Evolutionary conservation across 164 flowering plant species (phyloP), one percentile per base, ranked within the genome.

Genomic region (Protea cynaroides): DNA sequence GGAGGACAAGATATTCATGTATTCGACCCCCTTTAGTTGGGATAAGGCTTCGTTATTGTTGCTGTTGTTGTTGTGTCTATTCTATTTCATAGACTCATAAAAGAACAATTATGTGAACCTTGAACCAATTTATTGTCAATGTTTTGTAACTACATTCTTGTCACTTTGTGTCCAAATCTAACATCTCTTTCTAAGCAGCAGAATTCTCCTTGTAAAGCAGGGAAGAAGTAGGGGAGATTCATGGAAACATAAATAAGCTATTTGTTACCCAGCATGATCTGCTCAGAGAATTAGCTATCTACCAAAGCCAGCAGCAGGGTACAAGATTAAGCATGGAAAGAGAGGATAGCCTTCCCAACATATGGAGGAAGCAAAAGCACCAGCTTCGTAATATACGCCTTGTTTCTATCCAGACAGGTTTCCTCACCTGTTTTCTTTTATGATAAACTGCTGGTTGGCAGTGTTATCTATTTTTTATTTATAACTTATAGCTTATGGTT

Each of bases 341-440:
- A 36, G 78, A 66, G 63, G 63, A 78, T 55, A 25, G 64, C 24
- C 37, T 71, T 65, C 79, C 81, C 18, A 40, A 58, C 5, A 71
- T 73, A 64, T 71, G 70, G 67, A 44, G 25, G 49, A 61, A 67
- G 13, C 67, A 62, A 25, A 56, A 57, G 19, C 58, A 49, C 34
- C 75, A 59, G 24, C 59, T n/a, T n/a, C n/a, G n/a, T n/a, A n/a
- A 38, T 11, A 78, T 79, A 47, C 63, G 72, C 13, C 64, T 82
- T 8, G 65, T 82, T 53, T 80, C 86, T 40, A 76, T 82, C 55
- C 58, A 74, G 55, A 78, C 83, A 63, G 83, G 83, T 53, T 36
- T 24, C 25, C 18, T 52, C 14, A 19, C 34, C 34, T 52, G 13
- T 22, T 47, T 21, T 19, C 53, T 12, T 12, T 17, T 29, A 17